Evolutionary conservation across 2,329 filamentous ascomycete genomes (phyloP).

Genomic region (Rhynchosporium graminicola): DNA sequence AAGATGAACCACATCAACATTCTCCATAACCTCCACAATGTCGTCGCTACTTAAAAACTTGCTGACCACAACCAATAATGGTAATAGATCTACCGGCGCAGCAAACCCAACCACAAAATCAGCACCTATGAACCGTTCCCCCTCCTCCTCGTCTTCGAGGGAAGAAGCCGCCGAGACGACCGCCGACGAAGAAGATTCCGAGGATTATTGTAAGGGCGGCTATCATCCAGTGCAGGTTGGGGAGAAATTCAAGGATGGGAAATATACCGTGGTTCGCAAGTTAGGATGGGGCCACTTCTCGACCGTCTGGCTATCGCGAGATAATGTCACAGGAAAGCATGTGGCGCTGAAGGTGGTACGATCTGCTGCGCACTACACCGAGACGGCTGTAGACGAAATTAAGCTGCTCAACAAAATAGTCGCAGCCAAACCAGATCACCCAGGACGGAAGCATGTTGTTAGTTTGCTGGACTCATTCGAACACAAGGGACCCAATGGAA

Average conservation of each 20-base stretch:
- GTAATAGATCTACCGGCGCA: slow-evolving; percentile 37
- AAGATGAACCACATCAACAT: slow-evolving; percentile 23
- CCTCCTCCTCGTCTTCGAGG: slow-evolving; percentile 75
- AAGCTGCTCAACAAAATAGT: slow-evolving; percentile 97
- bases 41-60: slow-evolving; percentile 36
- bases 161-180: slow-evolving; percentile 89
- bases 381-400: slow-evolving; percentile 98
- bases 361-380: slow-evolving; percentile 96
- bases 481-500: slow-evolving; percentile 93
- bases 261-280: slow-evolving; percentile 95
- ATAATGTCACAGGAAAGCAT: slow-evolving; percentile 88
- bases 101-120: slow-evolving; percentile 33
- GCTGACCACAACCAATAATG: slow-evolving; percentile 36
- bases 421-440: slow-evolving; percentile 90
- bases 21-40: slow-evolving; percentile 30
- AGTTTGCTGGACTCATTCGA: slow-evolving; percentile 96
- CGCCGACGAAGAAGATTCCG: slow-evolving; percentile 96
- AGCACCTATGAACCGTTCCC: slow-evolving; percentile 38
- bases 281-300: slow-evolving; percentile 98
- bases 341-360: slow-evolving; percentile 97
- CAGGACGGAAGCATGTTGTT: slow-evolving; percentile 92
- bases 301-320: slow-evolving; percentile 84
- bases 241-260: slow-evolving; percentile 96
- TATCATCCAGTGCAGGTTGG: slow-evolving; percentile 95
- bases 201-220: slow-evolving; percentile 98